Percentiles rank a stretch among this genome's conserved stretches.
Evolutionary conservation across 1,284 basidiomycete species (phyloP).

Genomic region (Pyrrhoderma noxium): DNA sequence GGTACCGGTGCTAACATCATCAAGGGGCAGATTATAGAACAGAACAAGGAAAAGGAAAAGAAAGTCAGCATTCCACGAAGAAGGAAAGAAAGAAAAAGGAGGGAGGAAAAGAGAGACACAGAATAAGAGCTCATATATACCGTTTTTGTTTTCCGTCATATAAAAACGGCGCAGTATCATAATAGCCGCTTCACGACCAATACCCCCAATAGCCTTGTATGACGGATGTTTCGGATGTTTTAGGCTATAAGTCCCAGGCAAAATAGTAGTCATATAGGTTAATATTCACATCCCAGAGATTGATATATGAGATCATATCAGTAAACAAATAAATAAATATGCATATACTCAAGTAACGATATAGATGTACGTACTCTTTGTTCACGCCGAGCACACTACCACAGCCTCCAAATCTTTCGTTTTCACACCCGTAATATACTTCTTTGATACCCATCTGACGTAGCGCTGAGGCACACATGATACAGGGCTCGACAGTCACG

Average conservation of each 20-base stretch:
- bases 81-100: neutral
- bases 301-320: too few relatives aligned
- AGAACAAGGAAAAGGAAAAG: neutral
- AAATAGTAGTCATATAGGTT: neutral
- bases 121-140: slow-evolving; percentile 35
- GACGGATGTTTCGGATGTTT: slow-evolving; percentile 64
- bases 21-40: slow-evolving; percentile 13
- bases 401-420: slow-evolving; percentile 96
- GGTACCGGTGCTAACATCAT: slow-evolving; percentile 63
- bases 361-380: slow-evolving; percentile 44
- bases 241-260: too few relatives aligned
- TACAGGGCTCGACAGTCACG: slow-evolving; percentile 98
- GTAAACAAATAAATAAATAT: slow-evolving; percentile 9
- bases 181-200: slow-evolving; percentile 88
- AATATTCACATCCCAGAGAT: slow-evolving; percentile 12
- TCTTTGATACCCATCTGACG: slow-evolving; percentile 88
- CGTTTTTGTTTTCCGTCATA: slow-evolving; percentile 90
- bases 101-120: neutral
- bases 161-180: slow-evolving; percentile 94
- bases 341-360: neutral
- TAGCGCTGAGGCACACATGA: slow-evolving; percentile 97
- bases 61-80: neutral
- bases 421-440: slow-evolving; percentile 92
- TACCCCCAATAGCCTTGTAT: slow-evolving; percentile 79
- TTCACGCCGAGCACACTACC: slow-evolving; percentile 92